Base-by-base conservation (phyloP, 768 basidiomycete species). In the Leccinum disarticulatum region DNA sequence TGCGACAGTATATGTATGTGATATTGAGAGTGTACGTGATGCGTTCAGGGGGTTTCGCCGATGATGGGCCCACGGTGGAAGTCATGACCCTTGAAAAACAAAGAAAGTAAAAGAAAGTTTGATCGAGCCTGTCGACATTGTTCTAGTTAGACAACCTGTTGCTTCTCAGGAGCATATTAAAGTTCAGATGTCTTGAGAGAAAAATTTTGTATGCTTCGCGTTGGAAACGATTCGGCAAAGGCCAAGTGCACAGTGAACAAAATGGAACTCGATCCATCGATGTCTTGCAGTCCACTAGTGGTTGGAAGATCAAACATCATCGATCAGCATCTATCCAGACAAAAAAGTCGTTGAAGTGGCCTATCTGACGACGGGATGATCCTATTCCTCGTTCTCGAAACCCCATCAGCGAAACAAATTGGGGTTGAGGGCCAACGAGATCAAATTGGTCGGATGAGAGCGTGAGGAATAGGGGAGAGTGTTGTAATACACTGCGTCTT, bases 161-260 rank as follows among this genome's bases (percentile, higher is more conserved):
- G 8, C 41, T 60, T 49, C 72, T 87, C 86, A 4, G 81, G 82
- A 72, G 84, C 82, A 1, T 83, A 85, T 57, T 80, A 73, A 22
- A 17, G 55, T 81, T 78, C 66, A 85, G 84, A 36, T 83, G 82
- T 87, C 35, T 78, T 74, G 59, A 82, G 86, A 71, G 82, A 85
- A 62, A 79, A 83, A 54, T 74, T 67, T 61, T 81, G 69, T 0
- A 83, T 79, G 64, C 85, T 83, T 56, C n/a, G 41, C n/a, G 41
- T 43, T 43, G n/a, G n/a, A 19, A 43, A 11, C 19, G 43, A 81
- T 65, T 83, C 84, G 60, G 74, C 72, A 5, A 79, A 77, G 6
- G 86, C 83, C 74, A 80, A 77, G 57, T 77, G 79, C 56, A 74
- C 66, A 14, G 72, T 70, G 19, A 80, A 75, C 4, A 79, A 80